Conservation (phyloP, 1,284 basidiomycete species). For the Cutaneotrichosporon cavernicola region DNA sequence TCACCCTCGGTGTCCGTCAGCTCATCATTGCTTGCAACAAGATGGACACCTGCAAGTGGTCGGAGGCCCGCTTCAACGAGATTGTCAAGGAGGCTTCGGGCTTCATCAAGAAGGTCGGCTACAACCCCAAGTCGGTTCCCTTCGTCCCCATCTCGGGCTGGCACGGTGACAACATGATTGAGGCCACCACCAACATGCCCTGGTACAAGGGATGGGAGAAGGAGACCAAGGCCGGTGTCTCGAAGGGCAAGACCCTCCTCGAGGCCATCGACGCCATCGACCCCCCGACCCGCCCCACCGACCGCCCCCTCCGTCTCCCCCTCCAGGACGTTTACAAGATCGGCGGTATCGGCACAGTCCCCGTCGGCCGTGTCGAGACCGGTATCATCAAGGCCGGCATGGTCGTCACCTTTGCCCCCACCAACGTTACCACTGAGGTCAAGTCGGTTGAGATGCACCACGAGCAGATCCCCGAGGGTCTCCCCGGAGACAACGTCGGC, state of each 20-base stretch:
- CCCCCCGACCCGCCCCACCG: slow-evolving; percentile 91
- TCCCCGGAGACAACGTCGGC: slow-evolving; percentile 94
- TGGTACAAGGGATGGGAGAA: slow-evolving; percentile 99
- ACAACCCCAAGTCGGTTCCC: slow-evolving; percentile 97
- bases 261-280: slow-evolving; percentile 99
- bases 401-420: slow-evolving; percentile 95
- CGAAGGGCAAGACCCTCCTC: slow-evolving; percentile 98
- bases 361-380: slow-evolving; percentile 99
- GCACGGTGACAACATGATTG: slow-evolving; percentile 99
- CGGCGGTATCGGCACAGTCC: slow-evolving; percentile 99
- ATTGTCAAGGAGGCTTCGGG: slow-evolving; percentile 98
- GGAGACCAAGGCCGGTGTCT: slow-evolving; percentile 88
- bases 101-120: slow-evolving; percentile 99
- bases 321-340: slow-evolving; percentile 99
- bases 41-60: slow-evolving; percentile 66
- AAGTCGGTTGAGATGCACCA: slow-evolving; percentile 99
- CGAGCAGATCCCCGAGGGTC: slow-evolving; percentile 94
- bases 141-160: slow-evolving; percentile 99
- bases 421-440: slow-evolving; percentile 85
- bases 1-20: slow-evolving; percentile 99
- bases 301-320: slow-evolving; percentile 99
- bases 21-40: slow-evolving; percentile 98
- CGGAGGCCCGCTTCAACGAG: slow-evolving; percentile 99
- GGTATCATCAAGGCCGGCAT: slow-evolving; percentile 99
- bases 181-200: slow-evolving; percentile 93